These are phyloP conservation scores for Cyclotella atomus DNA, from an alignment of 108 stramenopile species.

Conservation along the genomic window DNA sequence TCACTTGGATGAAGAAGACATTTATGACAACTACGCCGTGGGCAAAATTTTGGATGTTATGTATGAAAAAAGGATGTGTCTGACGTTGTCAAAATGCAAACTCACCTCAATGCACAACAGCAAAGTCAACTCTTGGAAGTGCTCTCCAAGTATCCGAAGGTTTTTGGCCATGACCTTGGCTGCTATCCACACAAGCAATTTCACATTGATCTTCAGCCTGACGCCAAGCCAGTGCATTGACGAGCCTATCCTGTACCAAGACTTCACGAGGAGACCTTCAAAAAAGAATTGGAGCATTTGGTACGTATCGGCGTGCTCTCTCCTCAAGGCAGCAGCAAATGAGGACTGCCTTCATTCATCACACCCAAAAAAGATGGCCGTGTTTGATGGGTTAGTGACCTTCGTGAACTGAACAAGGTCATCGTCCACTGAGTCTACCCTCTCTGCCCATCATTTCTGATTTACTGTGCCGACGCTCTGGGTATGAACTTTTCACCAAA, in stretches of 20 bases:
- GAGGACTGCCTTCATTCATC: conserved; percentile 39
- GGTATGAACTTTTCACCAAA: conserved; percentile 34
- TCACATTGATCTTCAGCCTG: conserved; percentile 35
- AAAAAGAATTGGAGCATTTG: conserved; percentile 41
- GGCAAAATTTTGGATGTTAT: conserved; percentile 31
- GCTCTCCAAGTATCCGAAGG: not conserved
- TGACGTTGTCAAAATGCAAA: conserved; percentile 28
- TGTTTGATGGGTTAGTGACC: conserved; percentile 51
- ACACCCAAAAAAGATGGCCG: conserved; percentile 47
- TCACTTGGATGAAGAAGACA: not conserved
- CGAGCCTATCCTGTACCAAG: conserved; percentile 38
- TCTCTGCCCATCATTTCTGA: conserved; percentile 48
- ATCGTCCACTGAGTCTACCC: conserved; percentile 24
- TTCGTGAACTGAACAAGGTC: conserved; percentile 43
- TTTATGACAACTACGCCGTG: not conserved
- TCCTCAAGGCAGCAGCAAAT: conserved; percentile 11
- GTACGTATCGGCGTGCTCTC: conserved; percentile 20
- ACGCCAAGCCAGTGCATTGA: conserved; percentile 30
- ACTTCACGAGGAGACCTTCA: conserved; percentile 22
- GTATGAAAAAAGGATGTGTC: conserved; percentile 17
- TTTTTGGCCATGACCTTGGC: conserved; percentile 4
- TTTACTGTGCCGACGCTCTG: conserved; percentile 22
- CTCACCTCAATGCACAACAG: conserved; percentile 33
- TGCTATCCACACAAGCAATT: conserved; percentile 27
- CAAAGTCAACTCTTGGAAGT: not conserved